These are phyloP conservation scores for Ampelocalamus luodianensis DNA, from an alignment of 176 grass and related monocot species.

Conservation along the genomic window DNA sequence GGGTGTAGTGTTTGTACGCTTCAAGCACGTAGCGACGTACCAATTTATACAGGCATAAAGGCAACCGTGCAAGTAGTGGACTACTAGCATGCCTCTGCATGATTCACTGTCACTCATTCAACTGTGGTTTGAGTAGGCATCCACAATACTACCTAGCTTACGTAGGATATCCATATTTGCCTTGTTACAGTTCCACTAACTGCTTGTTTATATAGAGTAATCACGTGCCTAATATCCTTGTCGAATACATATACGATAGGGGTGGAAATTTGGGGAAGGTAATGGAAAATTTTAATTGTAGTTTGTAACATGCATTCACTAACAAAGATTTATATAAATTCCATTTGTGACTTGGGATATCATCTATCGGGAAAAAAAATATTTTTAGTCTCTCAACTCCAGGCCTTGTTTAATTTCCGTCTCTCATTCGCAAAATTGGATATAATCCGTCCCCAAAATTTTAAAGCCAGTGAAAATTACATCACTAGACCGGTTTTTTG, in stretches of 20 bases:
- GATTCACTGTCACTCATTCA: slow-evolving; percentile 19
- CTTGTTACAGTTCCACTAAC: slow-evolving; percentile 47
- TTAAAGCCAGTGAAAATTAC: no score
- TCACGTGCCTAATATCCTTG: slow-evolving; percentile 37
- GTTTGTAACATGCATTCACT: slow-evolving; percentile 13
- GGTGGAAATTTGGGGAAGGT: slow-evolving; percentile 13
- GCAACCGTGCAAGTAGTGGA: slow-evolving; percentile 31
- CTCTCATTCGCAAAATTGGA: no score
- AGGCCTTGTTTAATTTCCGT: no score
- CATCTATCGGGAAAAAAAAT: no score
- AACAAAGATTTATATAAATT: slow-evolving; percentile 1
- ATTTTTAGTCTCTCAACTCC: no score
- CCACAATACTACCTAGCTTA: slow-evolving; percentile 39
- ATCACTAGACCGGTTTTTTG: no score
- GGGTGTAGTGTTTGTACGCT: slow-evolving; percentile 16
- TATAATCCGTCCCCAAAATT: no score
- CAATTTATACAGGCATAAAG: slow-evolving; percentile 57
- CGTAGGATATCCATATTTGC: not conserved
- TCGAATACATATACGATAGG: slow-evolving; percentile 17
- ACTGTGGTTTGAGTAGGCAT: slow-evolving; percentile 49
- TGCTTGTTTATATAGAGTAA: slow-evolving; percentile 27
- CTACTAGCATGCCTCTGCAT: slow-evolving; percentile 37
- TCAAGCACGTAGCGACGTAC: not conserved
- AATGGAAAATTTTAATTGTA: not conserved
- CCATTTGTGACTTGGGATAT: no score